These are phyloP conservation scores for Musa troglodytarum DNA, from an alignment of 176 grass and related monocot genomes.

Conservation along the genomic window DNA sequence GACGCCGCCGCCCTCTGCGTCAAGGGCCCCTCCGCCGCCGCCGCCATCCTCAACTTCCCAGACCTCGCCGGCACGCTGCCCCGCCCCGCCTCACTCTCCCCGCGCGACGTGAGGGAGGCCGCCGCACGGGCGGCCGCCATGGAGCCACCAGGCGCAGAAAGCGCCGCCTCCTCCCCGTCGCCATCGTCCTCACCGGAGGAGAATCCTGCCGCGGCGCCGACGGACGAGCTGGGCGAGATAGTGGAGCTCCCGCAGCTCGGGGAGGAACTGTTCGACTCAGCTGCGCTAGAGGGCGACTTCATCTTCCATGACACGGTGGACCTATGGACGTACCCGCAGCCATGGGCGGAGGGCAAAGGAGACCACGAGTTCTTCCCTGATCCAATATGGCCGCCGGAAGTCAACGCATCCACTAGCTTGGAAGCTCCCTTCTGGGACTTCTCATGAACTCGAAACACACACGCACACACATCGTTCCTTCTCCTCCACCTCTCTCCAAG, in stretches of 20 bases:
- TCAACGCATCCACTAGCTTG: not conserved
- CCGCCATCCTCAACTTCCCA: constrained; percentile 9
- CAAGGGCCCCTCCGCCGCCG: constrained; percentile 16
- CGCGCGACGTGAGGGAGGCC: not conserved
- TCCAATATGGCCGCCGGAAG: not conserved
- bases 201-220: not conserved
- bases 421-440: not conserved
- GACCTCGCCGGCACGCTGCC: not conserved
- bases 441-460: not conserved
- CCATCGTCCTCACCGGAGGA: not conserved
- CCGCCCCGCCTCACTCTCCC: constrained; percentile 6
- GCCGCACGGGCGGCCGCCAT: constrained; percentile 10
- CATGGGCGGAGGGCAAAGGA: not conserved
- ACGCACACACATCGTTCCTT: too few relatives aligned
- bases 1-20: constrained; percentile 8
- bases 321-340: not conserved
- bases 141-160: not conserved
- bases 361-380: not conserved
- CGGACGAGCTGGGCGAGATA: constrained; percentile 17
- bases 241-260: constrained; percentile 15
- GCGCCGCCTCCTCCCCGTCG: too few relatives aligned
- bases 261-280: not conserved
- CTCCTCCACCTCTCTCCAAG: too few relatives aligned
- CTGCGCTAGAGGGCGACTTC: constrained; percentile 2
- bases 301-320: constrained; percentile 2